Percentiles rank a stretch among this genome's conserved stretches.
Conservation (phyloP, 2,329 filamentous ascomycete species). For the Fusarium humuli region DNA sequence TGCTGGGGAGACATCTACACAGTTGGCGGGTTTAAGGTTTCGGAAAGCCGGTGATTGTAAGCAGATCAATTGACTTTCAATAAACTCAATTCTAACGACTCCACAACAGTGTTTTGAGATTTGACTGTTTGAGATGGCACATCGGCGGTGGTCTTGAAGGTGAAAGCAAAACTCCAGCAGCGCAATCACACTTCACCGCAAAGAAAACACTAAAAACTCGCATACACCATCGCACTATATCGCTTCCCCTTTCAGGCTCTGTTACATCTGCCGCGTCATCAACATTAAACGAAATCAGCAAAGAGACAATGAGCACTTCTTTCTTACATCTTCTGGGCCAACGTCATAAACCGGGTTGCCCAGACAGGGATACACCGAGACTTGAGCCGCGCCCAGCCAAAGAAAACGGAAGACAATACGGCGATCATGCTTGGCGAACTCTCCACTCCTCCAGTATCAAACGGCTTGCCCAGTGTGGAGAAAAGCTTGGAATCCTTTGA, state of each 20-base stretch:
- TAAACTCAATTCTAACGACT: background rate
- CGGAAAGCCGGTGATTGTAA: background rate
- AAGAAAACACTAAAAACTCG: background rate
- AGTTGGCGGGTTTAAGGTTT: background rate
- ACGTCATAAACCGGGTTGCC: constrained; percentile 34
- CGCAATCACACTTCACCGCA: background rate
- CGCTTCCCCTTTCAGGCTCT: background rate
- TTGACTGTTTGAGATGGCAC: background rate
- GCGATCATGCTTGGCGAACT: constrained; percentile 39
- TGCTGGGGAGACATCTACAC: background rate
- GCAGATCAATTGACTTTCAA: background rate
- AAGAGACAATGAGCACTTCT: background rate
- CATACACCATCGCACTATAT: background rate
- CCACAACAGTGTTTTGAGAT: background rate
- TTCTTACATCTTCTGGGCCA: constrained; percentile 20
- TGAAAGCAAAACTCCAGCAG: background rate
- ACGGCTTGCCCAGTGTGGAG: background rate
- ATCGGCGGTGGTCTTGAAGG: background rate
- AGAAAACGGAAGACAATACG: constrained; percentile 8
- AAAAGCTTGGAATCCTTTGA: background rate
- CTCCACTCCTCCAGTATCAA: constrained; percentile 30
- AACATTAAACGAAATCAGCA: constrained; percentile 9
- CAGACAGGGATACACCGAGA: constrained; percentile 35
- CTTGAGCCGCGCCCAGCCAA: constrained; percentile 25
- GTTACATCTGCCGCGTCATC: constrained; percentile 16